phyloP scores from a whole-genome alignment of 768 basidiomycete species.

The Termitomyces sp. region DNA sequence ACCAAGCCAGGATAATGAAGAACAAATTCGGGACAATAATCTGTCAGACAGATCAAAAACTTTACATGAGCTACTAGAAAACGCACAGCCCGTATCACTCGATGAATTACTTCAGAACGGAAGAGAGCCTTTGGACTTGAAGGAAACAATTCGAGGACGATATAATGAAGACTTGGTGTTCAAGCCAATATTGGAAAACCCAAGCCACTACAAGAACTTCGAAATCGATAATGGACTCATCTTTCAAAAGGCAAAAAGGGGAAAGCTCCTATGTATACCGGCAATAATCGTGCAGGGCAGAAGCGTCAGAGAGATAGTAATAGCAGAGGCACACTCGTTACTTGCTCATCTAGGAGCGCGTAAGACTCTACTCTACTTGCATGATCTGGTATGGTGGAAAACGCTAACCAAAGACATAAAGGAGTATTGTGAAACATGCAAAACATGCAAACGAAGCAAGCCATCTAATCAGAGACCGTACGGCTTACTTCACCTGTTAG shows the following conservation, averaged over 20 bases:
- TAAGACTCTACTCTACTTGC: not conserved
- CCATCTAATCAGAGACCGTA: too few species aligned
- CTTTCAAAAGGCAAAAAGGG: not conserved
- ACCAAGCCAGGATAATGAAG: not conserved
- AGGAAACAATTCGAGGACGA: not conserved
- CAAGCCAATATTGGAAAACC: not conserved
- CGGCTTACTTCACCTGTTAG: too few species aligned
- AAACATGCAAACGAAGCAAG: too few species aligned
- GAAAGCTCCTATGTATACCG: not conserved
- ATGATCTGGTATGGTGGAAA: not conserved
- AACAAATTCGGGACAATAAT: not conserved
- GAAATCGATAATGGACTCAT: not conserved
- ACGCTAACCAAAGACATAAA: too few species aligned
- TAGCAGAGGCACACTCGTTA: not conserved
- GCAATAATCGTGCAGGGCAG: not conserved
- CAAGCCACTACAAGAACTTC: not conserved
- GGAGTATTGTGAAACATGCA: too few species aligned
- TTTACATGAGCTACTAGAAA: too few species aligned
- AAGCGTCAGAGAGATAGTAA: not conserved
- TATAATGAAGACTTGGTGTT: not conserved
- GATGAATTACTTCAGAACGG: not conserved
- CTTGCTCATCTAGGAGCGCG: not conserved
- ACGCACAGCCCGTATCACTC: not conserved
- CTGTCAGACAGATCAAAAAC: not conserved
- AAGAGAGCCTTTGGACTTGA: not conserved